These are phyloP conservation scores for Cornus kousa DNA, from an alignment of 148 eudicot species.

Conservation along the genomic window DNA sequence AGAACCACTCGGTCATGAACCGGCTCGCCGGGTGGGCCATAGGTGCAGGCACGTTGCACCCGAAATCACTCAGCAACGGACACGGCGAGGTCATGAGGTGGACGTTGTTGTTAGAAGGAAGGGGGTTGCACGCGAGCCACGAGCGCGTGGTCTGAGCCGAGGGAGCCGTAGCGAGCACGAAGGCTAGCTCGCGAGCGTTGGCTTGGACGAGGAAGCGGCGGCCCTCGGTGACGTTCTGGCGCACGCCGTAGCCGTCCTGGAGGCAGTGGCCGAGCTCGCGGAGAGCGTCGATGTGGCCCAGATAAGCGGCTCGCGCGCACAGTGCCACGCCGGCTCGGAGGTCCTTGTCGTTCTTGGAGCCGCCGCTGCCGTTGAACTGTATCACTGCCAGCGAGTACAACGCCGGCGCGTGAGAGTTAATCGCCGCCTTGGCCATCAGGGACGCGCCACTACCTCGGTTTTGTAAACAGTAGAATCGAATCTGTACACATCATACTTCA, in stretches of 20 bases:
- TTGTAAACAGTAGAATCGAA: constrained; percentile 45
- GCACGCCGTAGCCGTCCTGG: constrained; percentile 97
- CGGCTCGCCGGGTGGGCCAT: constrained; percentile 70
- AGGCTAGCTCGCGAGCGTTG: constrained; percentile 87
- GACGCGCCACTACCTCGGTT: constrained; percentile 45
- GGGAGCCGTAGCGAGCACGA: constrained; percentile 36
- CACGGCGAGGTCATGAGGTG: constrained; percentile 32
- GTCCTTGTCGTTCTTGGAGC: constrained; percentile 52
- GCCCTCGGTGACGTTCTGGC: constrained; percentile 73
- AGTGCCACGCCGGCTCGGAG: constrained; percentile 88
- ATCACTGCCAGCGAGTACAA: constrained; percentile 49
- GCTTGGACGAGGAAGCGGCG: constrained; percentile 86
- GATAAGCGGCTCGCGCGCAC: constrained; percentile 83
- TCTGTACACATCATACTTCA: constrained; percentile 24
- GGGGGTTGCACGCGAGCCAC: constrained; percentile 37
- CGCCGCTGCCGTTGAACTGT: constrained; percentile 54
- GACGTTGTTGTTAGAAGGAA: constrained; percentile 8
- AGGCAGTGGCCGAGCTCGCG: constrained; percentile 96
- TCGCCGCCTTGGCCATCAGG: constrained; percentile 54
- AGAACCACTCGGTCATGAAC: constrained; percentile 71
- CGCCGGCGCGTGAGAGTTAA: constrained; percentile 44
- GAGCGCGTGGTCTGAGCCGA: constrained; percentile 18
- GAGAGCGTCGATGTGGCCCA: constrained; percentile 88
- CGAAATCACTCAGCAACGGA: constrained; percentile 80
- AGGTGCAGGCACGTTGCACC: constrained; percentile 75